Evolutionary conservation across 345 rosid genomes (phyloP).

Genomic region (Barbarea vulgaris): DNA sequence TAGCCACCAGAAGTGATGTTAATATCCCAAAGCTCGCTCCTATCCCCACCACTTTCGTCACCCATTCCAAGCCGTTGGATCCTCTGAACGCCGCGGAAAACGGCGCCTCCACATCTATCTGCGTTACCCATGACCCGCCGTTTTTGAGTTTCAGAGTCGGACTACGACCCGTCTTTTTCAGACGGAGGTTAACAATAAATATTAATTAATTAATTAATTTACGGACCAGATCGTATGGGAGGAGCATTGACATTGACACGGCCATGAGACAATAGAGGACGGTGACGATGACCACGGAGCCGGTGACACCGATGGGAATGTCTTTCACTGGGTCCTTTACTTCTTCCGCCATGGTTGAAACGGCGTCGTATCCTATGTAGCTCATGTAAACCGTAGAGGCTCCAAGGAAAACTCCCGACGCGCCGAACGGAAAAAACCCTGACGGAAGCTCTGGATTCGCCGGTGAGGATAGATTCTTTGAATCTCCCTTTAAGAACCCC

Average conservation of each 20-base stretch:
- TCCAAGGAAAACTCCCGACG: constrained; percentile 73
- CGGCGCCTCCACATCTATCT: constrained; percentile 89
- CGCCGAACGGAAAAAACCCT: constrained; percentile 80
- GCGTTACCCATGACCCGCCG: constrained; percentile 36
- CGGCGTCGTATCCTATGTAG: constrained; percentile 96
- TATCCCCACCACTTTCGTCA: constrained; percentile 76
- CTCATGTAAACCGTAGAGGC: constrained; percentile 86
- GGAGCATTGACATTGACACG: constrained; percentile 87
- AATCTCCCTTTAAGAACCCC: constrained; percentile 73
- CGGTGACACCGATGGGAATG: constrained; percentile 86
- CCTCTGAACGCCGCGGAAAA: constrained; percentile 73
- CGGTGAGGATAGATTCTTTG: constrained; percentile 60
- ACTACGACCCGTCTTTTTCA: constrained; percentile 15
- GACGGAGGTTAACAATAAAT: background rate
- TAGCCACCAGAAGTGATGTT: constrained; percentile 88
- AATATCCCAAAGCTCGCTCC: constrained; percentile 97
- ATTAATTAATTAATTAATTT: background rate
- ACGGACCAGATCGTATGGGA: constrained; percentile 70
- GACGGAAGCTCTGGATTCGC: constrained; percentile 54
- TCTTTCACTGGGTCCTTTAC: constrained; percentile 77
- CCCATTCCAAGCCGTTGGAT: constrained; percentile 78
- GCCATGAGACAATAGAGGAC: constrained; percentile 90
- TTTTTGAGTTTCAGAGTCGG: background rate
- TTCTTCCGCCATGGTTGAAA: constrained; percentile 96
- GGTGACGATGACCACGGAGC: constrained; percentile 79